Evolutionary conservation across 2,329 filamentous ascomycete species (phyloP), one percentile per base, ranked within the genome.

Genomic region (Aplosporella prunicola): DNA sequence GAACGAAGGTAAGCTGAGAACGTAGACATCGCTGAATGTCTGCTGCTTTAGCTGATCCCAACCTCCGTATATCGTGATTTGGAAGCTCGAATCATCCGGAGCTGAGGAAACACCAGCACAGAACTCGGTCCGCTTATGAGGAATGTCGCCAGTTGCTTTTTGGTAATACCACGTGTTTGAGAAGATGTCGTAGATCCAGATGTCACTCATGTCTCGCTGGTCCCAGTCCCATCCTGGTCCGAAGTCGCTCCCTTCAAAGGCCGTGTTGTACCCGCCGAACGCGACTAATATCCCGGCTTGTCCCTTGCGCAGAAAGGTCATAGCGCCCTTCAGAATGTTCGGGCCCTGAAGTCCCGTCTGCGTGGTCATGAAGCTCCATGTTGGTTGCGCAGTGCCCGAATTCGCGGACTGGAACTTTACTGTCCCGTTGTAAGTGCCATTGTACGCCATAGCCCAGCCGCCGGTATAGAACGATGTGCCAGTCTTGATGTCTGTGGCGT

Each of bases 11-110:
- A 42, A 6, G 25, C 24, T 37, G 4, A 42, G 13, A n/a, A 33
- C 20, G 11, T 32, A 39, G n/a, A 38, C 33, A n/a, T 42, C 39
- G 14, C 14, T 18, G n/a, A 31, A 17, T 3, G 33, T 20, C 4
- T 14, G n/a, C 4, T 14, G 20, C 5, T 29, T 18, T 6, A 22
- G 20, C 26, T 22, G 35, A 18, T 38, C 30, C 39, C 39, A 42
- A n/a, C 39, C 39, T 11, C 27, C 39, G 13, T 32, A 14, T 7
- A 42, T 39, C 16, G 39, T 39, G 22, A 42, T 38, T 18, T 42
- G 39, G 15, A 42, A 37, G 20, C 31, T 35, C 5, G 39, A 41
- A 15, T 37, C 24, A 15, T 41, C 39, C 11, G 34, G 27, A 3
- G 39, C 34, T 3, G 33, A 15, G 15, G 27, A 32, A 11, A 42